Evolutionary conservation across 345 rosid genomes (phyloP).

Genomic region (Arabis hirsuta): DNA sequence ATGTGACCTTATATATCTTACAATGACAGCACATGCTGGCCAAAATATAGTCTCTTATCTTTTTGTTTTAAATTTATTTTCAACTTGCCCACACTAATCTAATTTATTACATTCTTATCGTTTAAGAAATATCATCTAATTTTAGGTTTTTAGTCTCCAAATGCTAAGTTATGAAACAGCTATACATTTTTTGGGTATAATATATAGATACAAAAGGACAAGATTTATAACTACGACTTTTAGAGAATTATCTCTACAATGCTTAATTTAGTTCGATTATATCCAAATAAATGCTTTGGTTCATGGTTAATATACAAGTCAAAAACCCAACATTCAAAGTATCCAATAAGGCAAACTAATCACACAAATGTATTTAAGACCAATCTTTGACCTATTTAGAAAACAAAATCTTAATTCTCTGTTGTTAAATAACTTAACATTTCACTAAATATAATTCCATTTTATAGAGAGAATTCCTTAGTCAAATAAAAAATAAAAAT

Average conservation of each 20-base stretch:
- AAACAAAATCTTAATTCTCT: background rate
- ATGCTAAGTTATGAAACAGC: background rate
- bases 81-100: background rate
- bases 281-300: background rate
- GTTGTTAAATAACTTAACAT: background rate
- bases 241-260: background rate
- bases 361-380: background rate
- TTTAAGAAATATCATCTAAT: background rate
- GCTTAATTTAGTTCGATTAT: background rate
- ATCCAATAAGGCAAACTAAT: background rate
- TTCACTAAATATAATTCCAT: background rate
- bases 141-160: background rate
- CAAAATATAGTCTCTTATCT: background rate
- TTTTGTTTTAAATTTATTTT: no score
- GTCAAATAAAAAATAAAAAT: background rate
- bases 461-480: background rate
- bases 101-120: background rate
- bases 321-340: background rate
- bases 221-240: background rate
- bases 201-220: no score
- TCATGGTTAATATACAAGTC: constrained; percentile 1
- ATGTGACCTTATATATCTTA: background rate
- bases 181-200: no score
- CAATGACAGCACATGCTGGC: background rate
- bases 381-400: background rate